Conservation (phyloP, 2,329 filamentous ascomycete genomes). For the Colletotrichum falcatum region DNA sequence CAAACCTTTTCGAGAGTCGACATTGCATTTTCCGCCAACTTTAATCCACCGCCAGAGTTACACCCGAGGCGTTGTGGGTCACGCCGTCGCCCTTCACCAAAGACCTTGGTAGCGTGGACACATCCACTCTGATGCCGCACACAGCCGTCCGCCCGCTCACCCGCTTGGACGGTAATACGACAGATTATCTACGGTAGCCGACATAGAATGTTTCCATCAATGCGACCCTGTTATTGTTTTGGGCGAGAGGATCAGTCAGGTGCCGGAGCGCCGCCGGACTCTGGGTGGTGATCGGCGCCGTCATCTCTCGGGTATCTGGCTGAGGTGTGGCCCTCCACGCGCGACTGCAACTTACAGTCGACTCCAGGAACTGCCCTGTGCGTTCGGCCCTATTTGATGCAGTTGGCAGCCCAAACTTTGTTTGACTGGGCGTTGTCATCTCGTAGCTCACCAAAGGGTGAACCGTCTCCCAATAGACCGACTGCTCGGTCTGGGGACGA, state of each 20-base stretch:
- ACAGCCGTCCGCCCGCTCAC: constrained; percentile 25
- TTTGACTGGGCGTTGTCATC: constrained; percentile 6
- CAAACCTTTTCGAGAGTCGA: constrained; percentile 10
- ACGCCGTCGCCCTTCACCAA: constrained; percentile 20
- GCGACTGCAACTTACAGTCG: constrained; percentile 29
- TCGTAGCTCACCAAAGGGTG: constrained; percentile 11
- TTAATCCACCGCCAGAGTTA: constrained; percentile 31
- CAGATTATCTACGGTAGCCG: constrained; percentile 35
- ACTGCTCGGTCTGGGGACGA: constrained; percentile 34
- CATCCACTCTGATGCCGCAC: constrained; percentile 36
- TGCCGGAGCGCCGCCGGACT: constrained; percentile 38
- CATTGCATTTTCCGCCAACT: constrained; percentile 25
- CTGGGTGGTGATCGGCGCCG: constrained; percentile 39
- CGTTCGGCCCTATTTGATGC: constrained; percentile 36
- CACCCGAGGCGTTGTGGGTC: constrained; percentile 34
- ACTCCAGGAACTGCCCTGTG: constrained; percentile 34
- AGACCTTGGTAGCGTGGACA: constrained; percentile 30
- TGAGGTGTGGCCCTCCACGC: constrained; percentile 39
- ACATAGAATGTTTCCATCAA: constrained; percentile 30
- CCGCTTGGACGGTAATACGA: constrained; percentile 35
- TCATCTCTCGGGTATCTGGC: constrained; percentile 43
- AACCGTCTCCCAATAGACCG: constrained; percentile 25
- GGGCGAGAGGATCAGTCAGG: constrained; percentile 34
- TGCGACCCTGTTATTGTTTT: constrained; percentile 38
- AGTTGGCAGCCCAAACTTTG: constrained; percentile 10